A percentile compares a stretch with the other conserved stretches of the same genome.
Conservation (phyloP, 495 filamentous ascomycete species). For the Margaritispora aquatica region DNA sequence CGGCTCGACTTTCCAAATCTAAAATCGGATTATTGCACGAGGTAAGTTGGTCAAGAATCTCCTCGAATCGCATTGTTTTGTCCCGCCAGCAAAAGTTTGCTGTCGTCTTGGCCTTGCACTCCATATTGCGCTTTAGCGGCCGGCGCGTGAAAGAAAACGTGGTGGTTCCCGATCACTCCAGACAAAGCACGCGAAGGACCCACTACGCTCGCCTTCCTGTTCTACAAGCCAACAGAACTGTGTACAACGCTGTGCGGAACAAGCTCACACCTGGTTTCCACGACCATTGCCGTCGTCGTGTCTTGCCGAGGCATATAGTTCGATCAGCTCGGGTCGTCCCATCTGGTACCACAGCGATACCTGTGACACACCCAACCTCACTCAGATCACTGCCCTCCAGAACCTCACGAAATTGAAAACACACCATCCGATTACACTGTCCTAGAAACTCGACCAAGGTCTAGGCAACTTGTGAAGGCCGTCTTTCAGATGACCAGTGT, state of each 20-base stretch:
- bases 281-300: neutral
- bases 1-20: too few relatives aligned
- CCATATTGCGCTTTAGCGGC: constrained; percentile 6
- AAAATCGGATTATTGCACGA: neutral
- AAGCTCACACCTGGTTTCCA: constrained; percentile 9
- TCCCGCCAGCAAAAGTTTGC: neutral
- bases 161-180: constrained; percentile 13
- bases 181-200: constrained; percentile 13
- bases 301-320: neutral
- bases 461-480: too few relatives aligned
- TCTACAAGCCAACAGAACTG: constrained; percentile 4
- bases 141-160: constrained; percentile 14
- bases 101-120: neutral
- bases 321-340: neutral
- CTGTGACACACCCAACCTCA: too few relatives aligned
- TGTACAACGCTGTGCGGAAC: constrained; percentile 12
- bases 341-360: neutral
- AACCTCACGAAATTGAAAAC: too few relatives aligned
- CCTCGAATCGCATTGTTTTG: neutral
- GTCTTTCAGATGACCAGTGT: too few relatives aligned
- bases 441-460: too few relatives aligned
- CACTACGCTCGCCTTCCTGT: neutral
- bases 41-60: constrained; percentile 6
- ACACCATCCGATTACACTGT: too few relatives aligned
- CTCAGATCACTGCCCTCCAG: too few relatives aligned